Evolutionary conservation across 352 stramenopile genomes (phyloP).

Genomic region (Plasmopara muralis): DNA sequence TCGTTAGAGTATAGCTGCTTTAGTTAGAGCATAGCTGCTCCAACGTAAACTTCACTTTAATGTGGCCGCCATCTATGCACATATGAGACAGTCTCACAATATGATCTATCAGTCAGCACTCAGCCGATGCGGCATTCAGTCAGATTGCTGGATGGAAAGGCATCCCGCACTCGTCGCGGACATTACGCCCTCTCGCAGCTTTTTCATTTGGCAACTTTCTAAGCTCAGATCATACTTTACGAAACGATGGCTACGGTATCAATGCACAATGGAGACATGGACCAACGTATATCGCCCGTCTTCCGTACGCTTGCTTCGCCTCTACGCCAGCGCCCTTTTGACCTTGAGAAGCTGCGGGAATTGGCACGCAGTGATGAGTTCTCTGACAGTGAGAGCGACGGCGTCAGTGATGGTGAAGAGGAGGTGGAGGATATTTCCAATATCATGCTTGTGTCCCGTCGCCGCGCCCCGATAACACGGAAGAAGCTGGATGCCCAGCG

Average conservation of each 20-base stretch:
- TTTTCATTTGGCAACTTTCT: constrained; percentile 21
- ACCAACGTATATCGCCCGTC: constrained; percentile 43
- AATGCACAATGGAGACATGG: constrained; percentile 46
- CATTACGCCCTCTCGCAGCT: constrained; percentile 10
- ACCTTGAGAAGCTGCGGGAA: constrained; percentile 61
- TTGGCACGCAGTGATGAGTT: constrained; percentile 74
- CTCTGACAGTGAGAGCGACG: constrained; percentile 76
- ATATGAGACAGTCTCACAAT: too few relatives aligned
- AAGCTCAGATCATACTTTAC: constrained; percentile 6
- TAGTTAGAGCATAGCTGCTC: too few relatives aligned
- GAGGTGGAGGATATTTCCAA: constrained; percentile 35
- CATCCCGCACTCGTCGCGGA: constrained; percentile 20
- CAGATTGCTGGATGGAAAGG: background rate
- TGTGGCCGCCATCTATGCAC: too few relatives aligned
- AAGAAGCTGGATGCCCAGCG: constrained; percentile 15
- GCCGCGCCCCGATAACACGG: constrained; percentile 28
- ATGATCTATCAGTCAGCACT: too few relatives aligned
- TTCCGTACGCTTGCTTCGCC: constrained; percentile 45
- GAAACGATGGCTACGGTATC: constrained; percentile 48
- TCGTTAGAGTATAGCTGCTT: too few relatives aligned
- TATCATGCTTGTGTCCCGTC: constrained; percentile 50
- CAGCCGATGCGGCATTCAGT: too few relatives aligned
- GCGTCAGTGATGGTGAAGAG: constrained; percentile 52
- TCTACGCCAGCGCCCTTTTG: constrained; percentile 39
- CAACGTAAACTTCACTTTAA: too few relatives aligned